These are phyloP conservation scores for Panicum virgatum DNA, from an alignment of 202 grass and related monocot species.

Conservation along the genomic window DNA sequence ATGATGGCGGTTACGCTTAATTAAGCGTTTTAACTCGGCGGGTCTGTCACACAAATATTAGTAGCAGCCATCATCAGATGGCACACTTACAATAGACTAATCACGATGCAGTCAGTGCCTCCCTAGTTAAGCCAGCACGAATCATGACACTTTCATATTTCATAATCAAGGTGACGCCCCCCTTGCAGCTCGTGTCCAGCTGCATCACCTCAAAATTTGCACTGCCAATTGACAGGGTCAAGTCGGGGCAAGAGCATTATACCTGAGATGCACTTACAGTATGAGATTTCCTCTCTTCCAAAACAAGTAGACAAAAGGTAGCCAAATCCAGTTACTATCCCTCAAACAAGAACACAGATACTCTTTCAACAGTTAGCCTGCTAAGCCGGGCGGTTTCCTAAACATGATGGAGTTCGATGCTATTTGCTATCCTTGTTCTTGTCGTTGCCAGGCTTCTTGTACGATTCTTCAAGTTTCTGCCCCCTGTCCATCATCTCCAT, in stretches of 20 bases:
- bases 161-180: not conserved
- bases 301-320: not conserved
- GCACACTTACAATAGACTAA: not conserved
- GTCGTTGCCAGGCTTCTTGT: constrained; percentile 49
- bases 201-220: not conserved
- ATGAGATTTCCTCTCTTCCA: not conserved
- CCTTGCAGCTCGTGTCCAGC: not conserved
- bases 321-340: not conserved
- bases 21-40: no score
- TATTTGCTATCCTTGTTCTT: constrained; percentile 50
- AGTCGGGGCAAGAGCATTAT: not conserved
- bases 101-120: not conserved
- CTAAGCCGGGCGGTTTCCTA: not conserved
- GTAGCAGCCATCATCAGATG: not conserved
- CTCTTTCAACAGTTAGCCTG: constrained; percentile 6
- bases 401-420: constrained; percentile 6
- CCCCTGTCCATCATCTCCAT: constrained; percentile 39
- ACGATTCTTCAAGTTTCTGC: constrained; percentile 59
- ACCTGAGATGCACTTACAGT: not conserved
- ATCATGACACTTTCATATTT: not conserved
- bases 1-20: no score
- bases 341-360: not conserved
- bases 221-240: not conserved
- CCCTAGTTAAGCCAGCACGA: not conserved
- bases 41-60: no score